Evolutionary conservation across 163 green algal species (phyloP).

Genomic region (Chlorella variabilis): DNA sequence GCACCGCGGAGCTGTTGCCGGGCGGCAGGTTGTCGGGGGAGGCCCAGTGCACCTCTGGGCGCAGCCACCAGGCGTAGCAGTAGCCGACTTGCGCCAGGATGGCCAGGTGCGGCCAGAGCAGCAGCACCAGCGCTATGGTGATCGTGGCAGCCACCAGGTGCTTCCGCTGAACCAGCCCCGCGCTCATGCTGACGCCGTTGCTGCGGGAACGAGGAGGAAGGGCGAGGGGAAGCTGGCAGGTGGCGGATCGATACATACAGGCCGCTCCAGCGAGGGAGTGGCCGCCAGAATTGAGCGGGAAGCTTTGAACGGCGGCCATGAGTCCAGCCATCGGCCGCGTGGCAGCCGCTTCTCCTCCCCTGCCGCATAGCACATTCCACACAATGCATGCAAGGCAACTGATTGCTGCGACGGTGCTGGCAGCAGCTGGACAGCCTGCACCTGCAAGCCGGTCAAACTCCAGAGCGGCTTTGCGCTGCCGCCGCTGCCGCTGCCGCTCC

Average conservation of each 20-base stretch:
- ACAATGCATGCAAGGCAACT: too few relatives aligned
- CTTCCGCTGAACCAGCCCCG: background rate
- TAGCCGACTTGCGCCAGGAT: constrained; percentile 35
- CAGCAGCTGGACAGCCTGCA: too few relatives aligned
- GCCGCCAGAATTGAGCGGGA: too few relatives aligned
- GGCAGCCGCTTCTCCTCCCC: too few relatives aligned
- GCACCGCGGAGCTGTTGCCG: constrained; percentile 32
- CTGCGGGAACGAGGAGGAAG: background rate
- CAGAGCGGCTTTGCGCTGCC: too few relatives aligned
- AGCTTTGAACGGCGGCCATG: too few relatives aligned
- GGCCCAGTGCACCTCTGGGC: constrained; percentile 9
- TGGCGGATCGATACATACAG: background rate
- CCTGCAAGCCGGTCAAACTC: too few relatives aligned
- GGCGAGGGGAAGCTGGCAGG: background rate
- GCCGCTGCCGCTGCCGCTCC: too few relatives aligned
- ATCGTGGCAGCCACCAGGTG: background rate
- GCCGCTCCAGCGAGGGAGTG: too few relatives aligned
- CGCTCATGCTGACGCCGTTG: background rate
- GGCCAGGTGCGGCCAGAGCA: constrained; percentile 10
- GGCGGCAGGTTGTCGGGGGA: background rate
- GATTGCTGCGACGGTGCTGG: too few relatives aligned
- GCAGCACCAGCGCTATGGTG: background rate
- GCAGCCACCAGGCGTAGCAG: constrained; percentile 31
- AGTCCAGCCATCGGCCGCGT: too few relatives aligned
- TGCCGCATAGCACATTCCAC: too few relatives aligned